Evolutionary conservation across 2,329 filamentous ascomycete genomes (phyloP), one percentile per base, ranked within the genome.

Genomic region (Colletotrichum paranaense): DNA sequence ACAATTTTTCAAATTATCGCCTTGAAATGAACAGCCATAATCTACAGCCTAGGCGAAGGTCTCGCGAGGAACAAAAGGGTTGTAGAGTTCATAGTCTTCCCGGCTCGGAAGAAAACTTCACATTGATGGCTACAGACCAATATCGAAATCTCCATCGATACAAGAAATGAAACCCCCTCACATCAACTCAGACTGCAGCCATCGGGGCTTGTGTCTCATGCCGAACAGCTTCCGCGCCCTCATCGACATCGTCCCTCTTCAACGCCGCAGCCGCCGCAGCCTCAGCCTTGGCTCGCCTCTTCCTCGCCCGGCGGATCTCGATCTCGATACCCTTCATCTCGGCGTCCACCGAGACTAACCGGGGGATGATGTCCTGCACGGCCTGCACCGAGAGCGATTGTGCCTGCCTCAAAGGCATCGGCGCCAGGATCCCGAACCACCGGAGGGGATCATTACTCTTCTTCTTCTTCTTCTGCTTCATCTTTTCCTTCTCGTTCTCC

Each of bases 321-420:
- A 92, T 90, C 83, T 95, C 93, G 5, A 94, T 79, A n/a, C 83
- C 82, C 16, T 86, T 85, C 88, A 96, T 91, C 77, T 90, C 87
- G 32, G 86, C 85, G 46, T 87, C 85, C n/a, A 93, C 81, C 1
- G 86, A 87, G 7, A 87, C 87, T 9, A 95, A 83, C 52, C 82
- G 82, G 1, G 91, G 88, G 2, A 95, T 81, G 4, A 92, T 80
- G 0, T 86, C 81, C 67, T 91, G 88, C 4, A 94, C 86, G 0
- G 87, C 86, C 49, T 84, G 78, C 28, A 89, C 78, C 64, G 93
- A 91, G 19, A 88, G 85, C 0, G 78, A 76, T 80, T 95, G 93
- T 2, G 93, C 91, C 26, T 86, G 83, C 12, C 87, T 86, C 56
- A 92, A 82, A 3, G 88, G 78, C 76, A 81, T 80, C 0, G 90